Conservation (phyloP, 1,284 basidiomycete genomes). For the Ganoderma leucocontextum region DNA sequence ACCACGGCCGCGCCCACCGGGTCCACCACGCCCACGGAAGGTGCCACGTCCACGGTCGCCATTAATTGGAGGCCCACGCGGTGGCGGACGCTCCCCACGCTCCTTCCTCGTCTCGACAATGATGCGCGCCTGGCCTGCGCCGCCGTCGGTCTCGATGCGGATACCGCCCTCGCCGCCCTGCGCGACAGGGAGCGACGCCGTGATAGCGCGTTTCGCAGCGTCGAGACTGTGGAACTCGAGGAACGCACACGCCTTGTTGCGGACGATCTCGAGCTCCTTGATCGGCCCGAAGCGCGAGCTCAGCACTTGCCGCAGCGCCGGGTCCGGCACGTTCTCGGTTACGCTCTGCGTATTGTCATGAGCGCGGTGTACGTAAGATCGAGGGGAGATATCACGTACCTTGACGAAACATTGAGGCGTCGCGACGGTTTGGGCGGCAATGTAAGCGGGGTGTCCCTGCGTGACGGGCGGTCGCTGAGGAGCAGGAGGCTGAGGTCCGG, state of each 20-base stretch:
- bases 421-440: slow-evolving; percentile 67
- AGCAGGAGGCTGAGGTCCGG: slow-evolving; percentile 61
- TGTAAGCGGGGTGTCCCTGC: slow-evolving; percentile 53
- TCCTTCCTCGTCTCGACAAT: slow-evolving; percentile 92
- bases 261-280: slow-evolving; percentile 91
- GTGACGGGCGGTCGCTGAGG: slow-evolving; percentile 46
- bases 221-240: slow-evolving; percentile 88
- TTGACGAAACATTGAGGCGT: slow-evolving; percentile 90
- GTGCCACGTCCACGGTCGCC: slow-evolving; percentile 42
- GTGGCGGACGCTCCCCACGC: slow-evolving; percentile 74
- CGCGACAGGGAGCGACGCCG: slow-evolving; percentile 65
- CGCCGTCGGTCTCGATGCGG: slow-evolving; percentile 69
- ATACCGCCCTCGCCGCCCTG: slow-evolving; percentile 93
- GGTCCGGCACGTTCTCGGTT: slow-evolving; percentile 75
- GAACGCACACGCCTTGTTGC: slow-evolving; percentile 92
- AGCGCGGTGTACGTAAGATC: neutral
- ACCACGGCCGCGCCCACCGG: slow-evolving; percentile 44
- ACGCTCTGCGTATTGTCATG: slow-evolving; percentile 61
- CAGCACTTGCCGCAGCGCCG: slow-evolving; percentile 67
- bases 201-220: slow-evolving; percentile 85
- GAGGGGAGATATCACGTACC: slow-evolving; percentile 51
- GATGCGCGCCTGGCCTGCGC: slow-evolving; percentile 62
- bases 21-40: slow-evolving; percentile 44
- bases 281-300: slow-evolving; percentile 83
- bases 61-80: slow-evolving; percentile 44